Evolutionary conservation across 805 yeast genomes (phyloP), one percentile per base, ranked within the genome.

Genomic region (Metschnikowia koreensis): DNA sequence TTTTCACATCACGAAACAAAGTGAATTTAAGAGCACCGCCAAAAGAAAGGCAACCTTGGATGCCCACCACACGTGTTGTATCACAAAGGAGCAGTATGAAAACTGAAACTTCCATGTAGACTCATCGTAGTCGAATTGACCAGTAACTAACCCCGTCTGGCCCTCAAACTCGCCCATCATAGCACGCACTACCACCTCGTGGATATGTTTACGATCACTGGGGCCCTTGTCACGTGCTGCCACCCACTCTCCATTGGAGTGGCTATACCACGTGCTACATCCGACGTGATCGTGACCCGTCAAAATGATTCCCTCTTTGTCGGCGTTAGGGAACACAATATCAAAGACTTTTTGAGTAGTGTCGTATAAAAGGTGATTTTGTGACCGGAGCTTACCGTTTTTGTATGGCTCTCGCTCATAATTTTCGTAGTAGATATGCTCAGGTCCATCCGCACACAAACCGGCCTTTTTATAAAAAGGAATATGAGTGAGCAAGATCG

Each of bases 221-320:
- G 57, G 59, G 12, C 17, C 33, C 39, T 66, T 64, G 3, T 65
- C 61, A 56, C 81, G 82, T 0, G 81, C 66, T 0, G 91, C 87
- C 6, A 67, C 75, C 96, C 96, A 87, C 15, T 72, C 68, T 6
- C 75, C 76, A 52, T 63, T 74, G 1, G 57, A 55, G 41, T 56
- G 60, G 64, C 80, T 81, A 66, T 87, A 89, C 66, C 79, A 76
- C 37, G 84, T 80, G 59, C 83, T 85, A 65, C 99, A 94, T 1
- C 99, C 99, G 58, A 86, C 92, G 64, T 94, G 99, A 64, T 94
- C 99, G 69, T 94, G 99, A 0, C 99, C 99, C 0, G 97, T 89
- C 40, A 93, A 70, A 3, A 94, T 82, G 9, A 93, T 75, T 17
- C 98, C 98, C 16, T 86, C 83, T 56, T 81, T 80, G 52, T 71